Percentiles rank a stretch among this genome's conserved stretches.
phyloP scores from a whole-genome alignment of 2,329 filamentous ascomycete genomes.

The Aspergillus arachidicola region DNA sequence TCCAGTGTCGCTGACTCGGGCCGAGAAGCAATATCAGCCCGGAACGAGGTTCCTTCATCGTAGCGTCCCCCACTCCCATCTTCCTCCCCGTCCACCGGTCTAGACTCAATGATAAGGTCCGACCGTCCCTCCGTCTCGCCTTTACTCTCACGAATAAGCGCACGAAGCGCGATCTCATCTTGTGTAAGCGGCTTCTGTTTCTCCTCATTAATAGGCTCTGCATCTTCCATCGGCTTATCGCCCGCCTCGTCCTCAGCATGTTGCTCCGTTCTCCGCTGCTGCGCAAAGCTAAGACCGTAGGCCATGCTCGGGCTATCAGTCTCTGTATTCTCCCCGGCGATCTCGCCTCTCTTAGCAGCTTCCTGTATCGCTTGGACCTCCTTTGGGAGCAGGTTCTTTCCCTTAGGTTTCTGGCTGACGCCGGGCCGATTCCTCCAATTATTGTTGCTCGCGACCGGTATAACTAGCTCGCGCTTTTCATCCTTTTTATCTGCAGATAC shows the following conservation, averaged over 20 bases:
- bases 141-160: constrained; percentile 62
- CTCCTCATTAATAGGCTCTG: constrained; percentile 18
- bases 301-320: constrained; percentile 55
- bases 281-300: constrained; percentile 58
- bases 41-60: constrained; percentile 63
- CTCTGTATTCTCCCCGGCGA: constrained; percentile 43
- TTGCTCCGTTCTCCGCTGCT: constrained; percentile 23
- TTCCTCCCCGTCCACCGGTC: constrained; percentile 25
- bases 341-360: constrained; percentile 38
- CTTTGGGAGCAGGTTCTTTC: constrained; percentile 62
- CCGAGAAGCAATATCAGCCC: constrained; percentile 68
- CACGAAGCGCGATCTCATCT: constrained; percentile 67
- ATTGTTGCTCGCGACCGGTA: constrained; percentile 79
- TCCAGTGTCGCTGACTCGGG: constrained; percentile 76
- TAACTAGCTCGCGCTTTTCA: constrained; percentile 68
- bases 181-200: constrained; percentile 49
- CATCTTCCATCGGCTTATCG: constrained; percentile 34
- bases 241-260: constrained; percentile 22
- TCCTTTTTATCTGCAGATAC: constrained; percentile 45
- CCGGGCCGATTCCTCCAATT: constrained; percentile 62
- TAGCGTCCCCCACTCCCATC: constrained; percentile 20
- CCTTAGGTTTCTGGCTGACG: constrained; percentile 57
- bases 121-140: constrained; percentile 43
- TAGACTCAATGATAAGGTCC: constrained; percentile 57
- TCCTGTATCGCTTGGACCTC: constrained; percentile 56